Percentiles rank a stretch among this genome's conserved stretches.
These are phyloP conservation scores for Chondrus crispus DNA, from an alignment of 23 red algal species.

Conservation along the genomic window DNA sequence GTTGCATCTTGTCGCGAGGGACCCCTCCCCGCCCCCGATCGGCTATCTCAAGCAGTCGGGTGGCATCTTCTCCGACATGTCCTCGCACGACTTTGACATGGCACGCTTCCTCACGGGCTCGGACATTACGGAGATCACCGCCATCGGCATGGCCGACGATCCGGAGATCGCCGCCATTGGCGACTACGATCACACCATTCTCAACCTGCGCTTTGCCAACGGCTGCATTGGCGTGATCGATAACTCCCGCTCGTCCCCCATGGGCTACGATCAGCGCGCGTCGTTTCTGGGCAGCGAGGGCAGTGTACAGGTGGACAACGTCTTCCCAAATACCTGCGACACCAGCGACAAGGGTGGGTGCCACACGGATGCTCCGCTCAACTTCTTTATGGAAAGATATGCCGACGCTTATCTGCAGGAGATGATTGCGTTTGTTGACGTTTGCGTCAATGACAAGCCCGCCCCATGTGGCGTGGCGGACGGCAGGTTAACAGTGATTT, in stretches of 20 bases:
- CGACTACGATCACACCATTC: conserved; percentile 83
- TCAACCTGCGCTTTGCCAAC: conserved; percentile 82
- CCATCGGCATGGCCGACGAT: conserved; percentile 55
- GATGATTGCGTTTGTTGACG: conserved; percentile 85
- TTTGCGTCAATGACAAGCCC: conserved; percentile 60
- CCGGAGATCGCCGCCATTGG: conserved; percentile 77
- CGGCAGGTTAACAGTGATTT: conserved; percentile 79
- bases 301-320: conserved; percentile 57
- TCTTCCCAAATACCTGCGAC: conserved; percentile 83
- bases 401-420: conserved; percentile 86
- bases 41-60: conserved; percentile 98
- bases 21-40: conserved; percentile 94
- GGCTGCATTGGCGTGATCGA: conserved; percentile 87
- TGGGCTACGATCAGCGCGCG: conserved; percentile 94
- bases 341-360: conserved; percentile 25
- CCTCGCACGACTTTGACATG: conserved; percentile 99
- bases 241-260: conserved; percentile 69
- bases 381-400: conserved; percentile 99
- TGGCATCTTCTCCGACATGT: conserved; percentile 96
- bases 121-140: conserved; percentile 74
- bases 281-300: conserved; percentile 87
- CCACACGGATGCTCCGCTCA: conserved; percentile 66
- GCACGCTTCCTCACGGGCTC: conserved; percentile 84
- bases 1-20: conserved; percentile 83
- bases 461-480: conserved; percentile 69